A percentile compares a stretch with the other conserved stretches of the same genome.
Conservation (phyloP, 2,329 filamentous ascomycete genomes). For the Rosellinia necatrix region DNA sequence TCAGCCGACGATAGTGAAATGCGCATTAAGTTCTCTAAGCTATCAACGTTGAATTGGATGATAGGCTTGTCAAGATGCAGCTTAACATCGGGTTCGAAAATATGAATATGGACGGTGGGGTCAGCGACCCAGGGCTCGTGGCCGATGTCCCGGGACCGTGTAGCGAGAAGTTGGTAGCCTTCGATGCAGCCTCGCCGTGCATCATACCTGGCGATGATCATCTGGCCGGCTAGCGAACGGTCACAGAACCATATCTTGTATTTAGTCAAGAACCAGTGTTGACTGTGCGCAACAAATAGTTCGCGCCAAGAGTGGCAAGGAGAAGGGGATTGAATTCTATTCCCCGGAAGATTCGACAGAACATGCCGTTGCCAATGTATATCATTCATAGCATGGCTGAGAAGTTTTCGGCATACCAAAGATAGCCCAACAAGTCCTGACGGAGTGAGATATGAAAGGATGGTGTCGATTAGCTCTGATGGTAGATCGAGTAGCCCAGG, state of each 20-base stretch:
- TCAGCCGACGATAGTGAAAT: slow-evolving; percentile 24
- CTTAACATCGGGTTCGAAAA: slow-evolving; percentile 71
- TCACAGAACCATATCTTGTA: slow-evolving; percentile 89
- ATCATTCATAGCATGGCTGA: slow-evolving; percentile 66
- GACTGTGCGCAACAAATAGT: slow-evolving; percentile 75
- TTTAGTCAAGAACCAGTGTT: slow-evolving; percentile 81
- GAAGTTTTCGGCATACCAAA: slow-evolving; percentile 65
- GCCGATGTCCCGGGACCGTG: slow-evolving; percentile 57
- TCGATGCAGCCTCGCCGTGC: slow-evolving; percentile 75
- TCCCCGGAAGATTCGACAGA: slow-evolving; percentile 67
- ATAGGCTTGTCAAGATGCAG: slow-evolving; percentile 78
- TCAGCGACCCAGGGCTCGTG: slow-evolving; percentile 70
- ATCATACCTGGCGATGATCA: slow-evolving; percentile 80
- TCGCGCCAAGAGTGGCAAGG: slow-evolving; percentile 69
- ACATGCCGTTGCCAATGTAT: slow-evolving; percentile 73
- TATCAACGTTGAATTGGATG: slow-evolving; percentile 55
- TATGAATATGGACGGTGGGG: slow-evolving; percentile 68
- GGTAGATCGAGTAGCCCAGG: slow-evolving; percentile 64
- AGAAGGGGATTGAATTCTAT: slow-evolving; percentile 56
- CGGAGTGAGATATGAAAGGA: slow-evolving; percentile 69
- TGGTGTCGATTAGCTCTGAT: slow-evolving; percentile 73
- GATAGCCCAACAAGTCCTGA: slow-evolving; percentile 65
- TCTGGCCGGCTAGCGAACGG: slow-evolving; percentile 70
- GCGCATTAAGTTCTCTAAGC: slow-evolving; percentile 32
- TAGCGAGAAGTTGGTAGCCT: slow-evolving; percentile 75